Evolutionary conservation across 2,329 filamentous ascomycete species (phyloP).

Genomic region (Fusarium sublunatum): DNA sequence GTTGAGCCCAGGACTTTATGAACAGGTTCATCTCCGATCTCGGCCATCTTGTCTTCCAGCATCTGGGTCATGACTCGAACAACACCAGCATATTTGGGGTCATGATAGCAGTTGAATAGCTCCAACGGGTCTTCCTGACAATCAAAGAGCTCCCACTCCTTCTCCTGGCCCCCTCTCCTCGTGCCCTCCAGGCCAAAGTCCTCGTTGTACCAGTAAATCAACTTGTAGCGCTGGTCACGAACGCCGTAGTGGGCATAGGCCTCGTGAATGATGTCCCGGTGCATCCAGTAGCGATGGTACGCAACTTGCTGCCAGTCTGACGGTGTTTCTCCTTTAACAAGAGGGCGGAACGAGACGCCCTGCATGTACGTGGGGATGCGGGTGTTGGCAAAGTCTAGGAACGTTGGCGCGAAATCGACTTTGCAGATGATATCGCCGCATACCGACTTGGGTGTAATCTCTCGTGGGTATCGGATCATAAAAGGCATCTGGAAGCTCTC

Average conservation of each 20-base stretch:
- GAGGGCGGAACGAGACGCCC: slow-evolving; percentile 56
- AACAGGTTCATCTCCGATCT: slow-evolving; percentile 61
- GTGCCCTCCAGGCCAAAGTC: slow-evolving; percentile 59
- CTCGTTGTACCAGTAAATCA: slow-evolving; percentile 68
- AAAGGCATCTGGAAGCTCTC: slow-evolving; percentile 68
- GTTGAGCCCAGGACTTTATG: too few relatives aligned
- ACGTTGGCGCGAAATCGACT: slow-evolving; percentile 65
- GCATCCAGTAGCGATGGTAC: slow-evolving; percentile 68
- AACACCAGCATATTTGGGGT: slow-evolving; percentile 52
- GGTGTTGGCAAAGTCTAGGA: slow-evolving; percentile 58
- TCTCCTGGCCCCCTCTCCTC: slow-evolving; percentile 53
- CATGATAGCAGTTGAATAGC: slow-evolving; percentile 59
- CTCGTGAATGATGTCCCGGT: slow-evolving; percentile 61
- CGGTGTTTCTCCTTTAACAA: slow-evolving; percentile 55
- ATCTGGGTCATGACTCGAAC: slow-evolving; percentile 55
- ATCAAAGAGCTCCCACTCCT: slow-evolving; percentile 67
- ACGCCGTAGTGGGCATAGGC: slow-evolving; percentile 65
- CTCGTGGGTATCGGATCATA: slow-evolving; percentile 58
- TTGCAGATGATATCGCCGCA: slow-evolving; percentile 64
- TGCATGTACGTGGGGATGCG: slow-evolving; percentile 63
- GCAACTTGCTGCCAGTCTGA: slow-evolving; percentile 62
- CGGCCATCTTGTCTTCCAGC: slow-evolving; percentile 62
- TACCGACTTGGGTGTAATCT: slow-evolving; percentile 53
- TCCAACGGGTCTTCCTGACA: slow-evolving; percentile 62
- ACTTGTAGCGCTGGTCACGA: slow-evolving; percentile 63